Evolutionary conservation across 495 filamentous ascomycete species (phyloP), one percentile per base, ranked within the genome.

Genomic region (Parmelia sp.): DNA sequence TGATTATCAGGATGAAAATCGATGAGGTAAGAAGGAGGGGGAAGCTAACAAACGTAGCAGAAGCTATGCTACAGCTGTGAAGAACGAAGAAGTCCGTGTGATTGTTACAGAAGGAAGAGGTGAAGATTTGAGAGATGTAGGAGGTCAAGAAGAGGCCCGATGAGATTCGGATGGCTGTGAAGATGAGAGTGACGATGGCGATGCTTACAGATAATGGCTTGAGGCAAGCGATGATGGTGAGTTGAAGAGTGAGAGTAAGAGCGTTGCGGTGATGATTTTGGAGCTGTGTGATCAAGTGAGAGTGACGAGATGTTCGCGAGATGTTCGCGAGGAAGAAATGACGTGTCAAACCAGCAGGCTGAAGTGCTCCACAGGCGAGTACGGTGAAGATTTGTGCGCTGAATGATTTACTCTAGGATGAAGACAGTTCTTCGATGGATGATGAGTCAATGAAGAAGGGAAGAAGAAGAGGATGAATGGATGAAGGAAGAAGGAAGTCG

Each of bases 371-470:
- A 56, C 45, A 21, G 3, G 12, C 5, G 15, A 25, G 33, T 21
- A 55, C 35, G 21, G 12, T 55, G 25, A 40, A 35, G 17, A 11
- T 10, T 23, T 44, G 35, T n/a, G 79, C 79, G 71, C 73, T 76
- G 62, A 56, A 58, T 11, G 57, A 51, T 35, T 40, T 31, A 56
- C n/a, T 21, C 12, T 68, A 75, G 42, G 76, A 78, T 66, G 80
- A 79, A 63, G 78, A 78, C 40, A 66, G 78, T 15, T 5, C 44
- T 69, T 74, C 11, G 72, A 73, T 61, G 77, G 73, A 17, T 23
- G n/a, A 37, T 58, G n/a, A n/a, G n/a, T n/a, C n/a, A n/a, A n/a
- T n/a, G 36, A 76, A 78, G 70, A 79, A 62, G 69, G 79, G 17
- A 65, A 78, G 42, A 75, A 74, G 63, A 40, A 40, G 39, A 40